Base-by-base conservation (phyloP, 2,329 filamentous ascomycete genomes). In the Geoglossum cookeanum region DNA sequence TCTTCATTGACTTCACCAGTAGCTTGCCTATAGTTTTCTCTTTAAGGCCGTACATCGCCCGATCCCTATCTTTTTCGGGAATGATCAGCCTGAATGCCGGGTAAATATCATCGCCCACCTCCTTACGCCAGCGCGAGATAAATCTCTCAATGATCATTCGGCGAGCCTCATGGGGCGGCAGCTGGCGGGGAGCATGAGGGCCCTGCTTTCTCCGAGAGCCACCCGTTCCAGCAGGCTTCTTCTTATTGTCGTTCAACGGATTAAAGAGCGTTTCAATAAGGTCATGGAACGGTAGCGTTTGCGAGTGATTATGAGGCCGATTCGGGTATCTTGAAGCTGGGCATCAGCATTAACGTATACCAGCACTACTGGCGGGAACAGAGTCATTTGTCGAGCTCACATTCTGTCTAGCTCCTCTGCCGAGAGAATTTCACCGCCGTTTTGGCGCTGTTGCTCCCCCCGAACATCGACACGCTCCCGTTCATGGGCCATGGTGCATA, bases 61-160 rank as follows among this genome's bases (percentile, higher is more conserved):
- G 80, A 65, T 97, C 89, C 44, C 89, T 81, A 66, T 98, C 92
- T 66, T 94, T 94, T 64, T 94, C 88, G 0, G 91, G 90, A 3
- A 96, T 76, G 58, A 97, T 95, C 52, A 98, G 78, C 22, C 92
- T 83, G 68, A 98, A 78, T 1, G 88, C 91, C 0, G 92, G 92
- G 66, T 92, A 97, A 64, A 98, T 87, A 68, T 98, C 92, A 63
- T 87, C 74, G 30, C 92, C 92, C 27, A 96, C 90, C 60, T 95
- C 83, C 58, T 81, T 80, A 44, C 90, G 80, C 92, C 92, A 98
- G 67, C 81, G 78, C 13, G 79, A 78, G 63, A 98, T 87, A 72
- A 95, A 98, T 6, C 84, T 77, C 57, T 90, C 80, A 61, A 98
- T 88, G 62, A 96, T 85, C 63, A 82, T 80, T 0, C 85, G 79